Base-by-base conservation (phyloP, 768 basidiomycete species). In the Coprinopsis sp. region DNA sequence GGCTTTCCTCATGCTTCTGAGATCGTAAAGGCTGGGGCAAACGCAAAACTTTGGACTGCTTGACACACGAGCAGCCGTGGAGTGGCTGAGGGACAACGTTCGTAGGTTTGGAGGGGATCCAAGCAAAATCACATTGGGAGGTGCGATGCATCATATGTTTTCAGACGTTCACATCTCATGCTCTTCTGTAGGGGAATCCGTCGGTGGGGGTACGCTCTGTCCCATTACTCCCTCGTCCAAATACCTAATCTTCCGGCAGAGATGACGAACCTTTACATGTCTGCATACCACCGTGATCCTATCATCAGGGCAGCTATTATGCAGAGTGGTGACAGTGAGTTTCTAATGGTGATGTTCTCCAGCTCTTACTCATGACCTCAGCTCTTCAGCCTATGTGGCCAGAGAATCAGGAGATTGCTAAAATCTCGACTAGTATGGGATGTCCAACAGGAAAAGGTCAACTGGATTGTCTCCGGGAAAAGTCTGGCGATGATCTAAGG, bases 21-120 rank as follows among this genome's bases (percentile, higher is more conserved):
- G 52, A 60, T 72, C 10, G 64, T 63, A 6, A n/a, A 58, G 59
- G 52, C 57, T 45, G 47, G 64, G 59, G 6, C 37, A 57, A 41
- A 64, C 64, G 3, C 64, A 64, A 40, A 81, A 80, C 52, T 60
- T 78, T 16, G 79, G 79, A 6, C 56, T 81, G 28, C 63, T 66
- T 37, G 79, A 81, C 54, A 72, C 74, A 37, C 62, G 69, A 3
- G 62, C 66, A 30, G 73, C 73, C 2, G 60, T 77, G 16, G 60
- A 66, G 44, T 76, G 73, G 73, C 55, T 75, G 2, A 58, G 67
- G 29, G 56, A 62, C 21, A 68, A 77, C 40, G 73, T 72, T 16
- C 52, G 52, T n/a, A 47, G 54, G 3, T 74, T 74, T 49, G 73
- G 73, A 18, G 72, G 73, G 2, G 73, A 77, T 55, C 72, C 67